These are phyloP conservation scores for Nicotiana rustica DNA, from an alignment of 305 asterid genomes.

Conservation along the genomic window DNA sequence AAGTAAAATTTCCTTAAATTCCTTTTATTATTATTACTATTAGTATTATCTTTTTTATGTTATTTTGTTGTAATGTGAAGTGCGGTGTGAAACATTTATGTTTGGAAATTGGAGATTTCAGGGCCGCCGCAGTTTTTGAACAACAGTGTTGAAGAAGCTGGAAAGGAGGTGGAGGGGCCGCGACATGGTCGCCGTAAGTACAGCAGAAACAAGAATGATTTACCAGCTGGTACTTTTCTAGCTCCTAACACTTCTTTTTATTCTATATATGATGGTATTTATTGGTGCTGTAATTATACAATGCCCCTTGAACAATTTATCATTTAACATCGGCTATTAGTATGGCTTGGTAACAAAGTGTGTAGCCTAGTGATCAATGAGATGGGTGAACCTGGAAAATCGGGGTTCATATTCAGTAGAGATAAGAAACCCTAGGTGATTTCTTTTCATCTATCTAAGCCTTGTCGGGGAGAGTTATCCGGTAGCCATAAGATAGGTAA, in stretches of 20 bases:
- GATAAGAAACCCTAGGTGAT: too few relatives aligned
- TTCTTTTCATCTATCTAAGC: too few relatives aligned
- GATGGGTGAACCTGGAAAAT: too few relatives aligned
- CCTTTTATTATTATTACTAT: not conserved
- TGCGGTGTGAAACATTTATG: slow-evolving; percentile 9
- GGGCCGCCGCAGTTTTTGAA: slow-evolving; percentile 90
- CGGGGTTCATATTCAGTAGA: too few relatives aligned
- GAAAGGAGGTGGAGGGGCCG: slow-evolving; percentile 55
- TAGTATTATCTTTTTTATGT: not conserved
- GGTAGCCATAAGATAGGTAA: slow-evolving; percentile 2
- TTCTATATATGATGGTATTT: not conserved
- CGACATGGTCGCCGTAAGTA: slow-evolving; percentile 65
- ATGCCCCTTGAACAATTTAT: too few relatives aligned
- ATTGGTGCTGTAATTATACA: not conserved
- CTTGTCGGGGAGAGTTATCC: too few relatives aligned
- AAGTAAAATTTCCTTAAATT: slow-evolving; percentile 50
- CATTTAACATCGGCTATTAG: too few relatives aligned
- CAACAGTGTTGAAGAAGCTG: slow-evolving; percentile 58
- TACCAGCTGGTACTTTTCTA: slow-evolving; percentile 63
- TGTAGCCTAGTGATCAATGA: too few relatives aligned
- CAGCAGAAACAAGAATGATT: slow-evolving; percentile 64
- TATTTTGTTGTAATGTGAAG: slow-evolving; percentile 30
- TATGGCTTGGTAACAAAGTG: too few relatives aligned
- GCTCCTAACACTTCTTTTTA: not conserved
- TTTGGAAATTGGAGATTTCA: slow-evolving; percentile 56